Evolutionary conservation across 257 asterid genomes (phyloP).

Genomic region (Scutellaria galericulata): DNA sequence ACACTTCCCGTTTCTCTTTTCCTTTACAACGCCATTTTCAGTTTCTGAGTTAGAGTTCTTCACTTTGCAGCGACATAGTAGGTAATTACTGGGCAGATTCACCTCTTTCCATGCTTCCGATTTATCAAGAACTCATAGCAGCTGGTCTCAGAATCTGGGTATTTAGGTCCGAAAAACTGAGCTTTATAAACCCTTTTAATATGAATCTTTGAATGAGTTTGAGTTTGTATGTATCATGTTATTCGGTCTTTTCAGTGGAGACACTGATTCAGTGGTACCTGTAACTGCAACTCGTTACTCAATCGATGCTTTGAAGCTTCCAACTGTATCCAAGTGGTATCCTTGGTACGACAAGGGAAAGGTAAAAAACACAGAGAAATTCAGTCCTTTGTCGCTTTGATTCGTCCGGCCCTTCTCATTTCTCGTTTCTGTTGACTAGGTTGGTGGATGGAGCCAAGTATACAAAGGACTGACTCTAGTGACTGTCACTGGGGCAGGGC

Average conservation of each 20-base stretch:
- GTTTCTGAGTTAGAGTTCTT: conserved; percentile 19
- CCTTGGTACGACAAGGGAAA: conserved; percentile 87
- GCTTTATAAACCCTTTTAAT: neutral
- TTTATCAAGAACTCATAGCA: conserved; percentile 81
- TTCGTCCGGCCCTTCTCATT: neutral
- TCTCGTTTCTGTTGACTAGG: conserved; percentile 45
- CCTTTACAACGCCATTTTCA: neutral
- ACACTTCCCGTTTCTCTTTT: conserved; percentile 28
- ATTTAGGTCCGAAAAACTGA: conserved; percentile 58
- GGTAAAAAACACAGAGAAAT: conserved; percentile 50
- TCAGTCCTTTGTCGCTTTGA: neutral
- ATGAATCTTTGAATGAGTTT: no score
- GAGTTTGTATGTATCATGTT: neutral
- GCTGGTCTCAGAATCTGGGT: conserved; percentile 95
- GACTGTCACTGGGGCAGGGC: conserved; percentile 93
- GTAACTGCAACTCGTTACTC: conserved; percentile 95
- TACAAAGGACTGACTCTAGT: conserved; percentile 88
- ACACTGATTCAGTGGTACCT: conserved; percentile 94
- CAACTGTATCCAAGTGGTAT: conserved; percentile 76
- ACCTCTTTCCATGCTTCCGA: conserved; percentile 91
- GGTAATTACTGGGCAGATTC: conserved; percentile 88
- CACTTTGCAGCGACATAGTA: conserved; percentile 68
- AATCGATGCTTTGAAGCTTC: conserved; percentile 90
- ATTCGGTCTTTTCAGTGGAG: conserved; percentile 63
- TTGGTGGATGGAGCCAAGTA: conserved; percentile 99